Evolutionary conservation across 73 alveolate species (phyloP).

Genomic region (Tetrahymena elliotti): DNA sequence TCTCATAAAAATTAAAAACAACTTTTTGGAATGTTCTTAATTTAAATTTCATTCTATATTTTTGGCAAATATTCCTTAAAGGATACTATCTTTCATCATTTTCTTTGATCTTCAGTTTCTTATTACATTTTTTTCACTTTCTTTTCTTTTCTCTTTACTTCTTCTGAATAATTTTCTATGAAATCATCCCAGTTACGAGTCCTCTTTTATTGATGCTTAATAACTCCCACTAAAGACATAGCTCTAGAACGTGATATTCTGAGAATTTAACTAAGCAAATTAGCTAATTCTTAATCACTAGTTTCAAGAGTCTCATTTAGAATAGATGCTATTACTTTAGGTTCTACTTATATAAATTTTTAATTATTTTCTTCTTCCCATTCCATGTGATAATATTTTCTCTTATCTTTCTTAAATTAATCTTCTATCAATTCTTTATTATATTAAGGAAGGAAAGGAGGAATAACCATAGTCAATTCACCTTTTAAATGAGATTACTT

Average conservation of each 20-base stretch:
- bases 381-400: neutral
- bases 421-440: constrained; percentile 33
- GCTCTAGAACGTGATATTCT: neutral
- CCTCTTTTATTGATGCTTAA: neutral
- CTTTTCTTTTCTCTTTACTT: neutral
- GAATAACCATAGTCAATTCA: constrained; percentile 71
- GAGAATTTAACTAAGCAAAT: neutral
- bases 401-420: neutral
- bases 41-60: no score
- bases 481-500: constrained; percentile 55
- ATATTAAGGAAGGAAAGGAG: constrained; percentile 43
- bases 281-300: neutral
- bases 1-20: no score
- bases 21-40: no score
- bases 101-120: neutral
- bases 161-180: neutral
- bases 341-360: neutral
- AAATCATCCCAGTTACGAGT: neutral
- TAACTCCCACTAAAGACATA: neutral
- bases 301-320: neutral
- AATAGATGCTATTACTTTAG: neutral
- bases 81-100: neutral
- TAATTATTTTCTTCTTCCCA: neutral
- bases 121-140: neutral
- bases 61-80: no score